Conservation (phyloP, 352 stramenopile species). For the Poterioochromonas sp. region DNA sequence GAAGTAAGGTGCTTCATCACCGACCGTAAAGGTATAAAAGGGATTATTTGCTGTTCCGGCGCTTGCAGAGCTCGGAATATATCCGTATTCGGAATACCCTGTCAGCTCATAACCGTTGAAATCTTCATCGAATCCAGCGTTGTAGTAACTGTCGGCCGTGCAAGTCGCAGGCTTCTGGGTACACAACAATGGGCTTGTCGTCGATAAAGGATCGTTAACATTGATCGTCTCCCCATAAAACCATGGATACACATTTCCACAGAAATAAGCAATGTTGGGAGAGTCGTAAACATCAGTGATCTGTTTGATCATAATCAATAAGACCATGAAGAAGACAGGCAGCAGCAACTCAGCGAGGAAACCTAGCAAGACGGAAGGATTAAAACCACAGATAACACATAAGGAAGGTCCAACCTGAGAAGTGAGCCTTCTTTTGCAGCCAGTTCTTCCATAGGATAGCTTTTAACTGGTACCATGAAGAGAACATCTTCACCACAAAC, state of each 20-base stretch:
- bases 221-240: neutral
- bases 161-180: constrained; percentile 12
- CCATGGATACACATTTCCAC: constrained; percentile 24
- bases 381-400: neutral
- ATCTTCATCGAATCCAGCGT: neutral
- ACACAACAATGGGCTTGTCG: neutral
- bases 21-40: constrained; percentile 46
- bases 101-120: neutral
- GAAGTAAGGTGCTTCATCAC: constrained; percentile 42
- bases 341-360: constrained; percentile 24
- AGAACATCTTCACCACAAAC: too few relatives aligned
- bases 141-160: constrained; percentile 7
- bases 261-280: constrained; percentile 31
- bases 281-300: constrained; percentile 22
- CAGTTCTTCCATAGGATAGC: constrained; percentile 20
- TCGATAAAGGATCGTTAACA: neutral
- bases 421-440: constrained; percentile 6
- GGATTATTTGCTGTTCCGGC: constrained; percentile 34
- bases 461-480: constrained; percentile 60
- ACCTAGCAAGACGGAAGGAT: neutral
- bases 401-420: neutral
- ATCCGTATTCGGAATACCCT: constrained; percentile 12
- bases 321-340: constrained; percentile 16
- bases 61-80: neutral
- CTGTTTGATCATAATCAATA: constrained; percentile 25